These are phyloP conservation scores for Globisporangium mamillatum DNA, from an alignment of 352 stramenopile genomes.

Conservation along the genomic window DNA sequence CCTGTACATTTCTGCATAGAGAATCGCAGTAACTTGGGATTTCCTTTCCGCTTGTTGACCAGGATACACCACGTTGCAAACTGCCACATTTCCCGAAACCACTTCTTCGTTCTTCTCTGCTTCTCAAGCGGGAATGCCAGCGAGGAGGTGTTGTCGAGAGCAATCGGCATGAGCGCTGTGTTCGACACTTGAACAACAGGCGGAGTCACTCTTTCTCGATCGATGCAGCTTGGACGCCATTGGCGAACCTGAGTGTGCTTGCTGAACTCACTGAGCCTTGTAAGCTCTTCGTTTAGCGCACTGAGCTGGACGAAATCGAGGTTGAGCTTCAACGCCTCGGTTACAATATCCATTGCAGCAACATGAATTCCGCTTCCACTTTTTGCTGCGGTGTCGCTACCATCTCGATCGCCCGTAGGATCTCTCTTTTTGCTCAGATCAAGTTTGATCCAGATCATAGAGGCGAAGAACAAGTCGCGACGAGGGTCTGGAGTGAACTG, in stretches of 20 bases:
- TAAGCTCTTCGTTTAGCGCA: constrained; percentile 42
- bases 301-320: constrained; percentile 57
- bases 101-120: constrained; percentile 34
- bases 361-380: constrained; percentile 13
- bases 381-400: neutral
- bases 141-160: constrained; percentile 11
- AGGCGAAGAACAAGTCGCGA: constrained; percentile 48
- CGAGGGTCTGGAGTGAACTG: constrained; percentile 28
- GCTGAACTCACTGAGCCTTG: constrained; percentile 34
- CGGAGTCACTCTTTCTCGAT: constrained; percentile 36
- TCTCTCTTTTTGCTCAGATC: constrained; percentile 33
- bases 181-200: constrained; percentile 30
- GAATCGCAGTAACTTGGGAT: constrained; percentile 14
- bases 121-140: constrained; percentile 23
- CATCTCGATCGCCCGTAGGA: neutral
- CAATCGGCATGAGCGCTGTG: constrained; percentile 36
- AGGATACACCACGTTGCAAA: constrained; percentile 57
- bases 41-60: constrained; percentile 24
- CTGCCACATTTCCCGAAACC: constrained; percentile 68
- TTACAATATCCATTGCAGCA: constrained; percentile 52
- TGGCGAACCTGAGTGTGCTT: constrained; percentile 29
- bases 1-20: neutral
- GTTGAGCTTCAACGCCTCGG: constrained; percentile 52
- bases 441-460: constrained; percentile 60
- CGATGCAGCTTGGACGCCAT: constrained; percentile 50